Conservation (phyloP, 768 basidiomycete genomes). For the Russula earlei region DNA sequence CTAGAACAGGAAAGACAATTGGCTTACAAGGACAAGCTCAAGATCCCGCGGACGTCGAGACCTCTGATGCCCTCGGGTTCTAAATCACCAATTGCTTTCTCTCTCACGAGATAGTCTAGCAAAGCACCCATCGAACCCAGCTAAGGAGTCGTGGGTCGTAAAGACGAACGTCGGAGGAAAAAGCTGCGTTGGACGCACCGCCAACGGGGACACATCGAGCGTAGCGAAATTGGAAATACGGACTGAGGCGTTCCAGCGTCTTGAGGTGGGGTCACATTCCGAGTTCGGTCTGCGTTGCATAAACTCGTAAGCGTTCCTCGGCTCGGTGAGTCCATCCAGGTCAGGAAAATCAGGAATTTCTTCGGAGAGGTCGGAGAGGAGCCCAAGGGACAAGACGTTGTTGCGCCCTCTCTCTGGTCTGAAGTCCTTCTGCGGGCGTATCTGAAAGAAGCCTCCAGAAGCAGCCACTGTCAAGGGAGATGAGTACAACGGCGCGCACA, state of each 20-base stretch:
- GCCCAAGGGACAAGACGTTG: conserved; percentile 52
- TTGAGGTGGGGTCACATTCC: conserved; percentile 46
- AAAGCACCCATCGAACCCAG: conserved; percentile 76
- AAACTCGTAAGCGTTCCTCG: conserved; percentile 66
- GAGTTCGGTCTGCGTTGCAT: conserved; percentile 44
- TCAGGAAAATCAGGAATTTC: conserved; percentile 32
- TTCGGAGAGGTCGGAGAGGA: conserved; percentile 48
- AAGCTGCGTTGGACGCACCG: conserved; percentile 45
- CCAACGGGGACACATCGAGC: conserved; percentile 62
- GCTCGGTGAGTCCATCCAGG: conserved; percentile 29
- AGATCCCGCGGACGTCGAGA: conserved; percentile 61
- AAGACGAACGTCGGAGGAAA: background rate
- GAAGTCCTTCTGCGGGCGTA: conserved; percentile 79
- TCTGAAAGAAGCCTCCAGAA: conserved; percentile 52
- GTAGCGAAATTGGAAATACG: conserved; percentile 74
- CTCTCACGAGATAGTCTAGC: conserved; percentile 62
- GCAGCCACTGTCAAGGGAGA: conserved; percentile 40
- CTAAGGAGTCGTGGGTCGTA: conserved; percentile 32
- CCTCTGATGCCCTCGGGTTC: conserved; percentile 55
- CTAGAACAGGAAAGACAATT: background rate
- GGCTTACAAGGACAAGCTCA: conserved; percentile 56
- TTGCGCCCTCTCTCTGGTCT: conserved; percentile 55
- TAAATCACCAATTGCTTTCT: conserved; percentile 52
- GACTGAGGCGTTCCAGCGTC: conserved; percentile 71
- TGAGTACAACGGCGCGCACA: conserved; percentile 21